Evolutionary conservation across 257 asterid species (phyloP), one percentile per base, ranked within the genome.

Genomic region (Ocimum tenuiflorum): DNA sequence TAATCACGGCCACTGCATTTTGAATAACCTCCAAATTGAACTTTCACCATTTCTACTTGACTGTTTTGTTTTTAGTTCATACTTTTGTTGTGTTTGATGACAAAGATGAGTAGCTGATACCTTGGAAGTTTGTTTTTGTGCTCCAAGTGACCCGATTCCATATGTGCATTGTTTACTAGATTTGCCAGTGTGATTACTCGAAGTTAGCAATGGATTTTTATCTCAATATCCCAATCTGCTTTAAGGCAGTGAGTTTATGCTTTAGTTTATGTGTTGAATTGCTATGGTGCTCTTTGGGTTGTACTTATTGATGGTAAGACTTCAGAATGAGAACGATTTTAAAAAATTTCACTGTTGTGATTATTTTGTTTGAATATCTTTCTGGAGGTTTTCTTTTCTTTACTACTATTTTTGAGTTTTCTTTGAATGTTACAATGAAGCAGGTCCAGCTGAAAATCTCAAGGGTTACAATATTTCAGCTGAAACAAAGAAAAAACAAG

Each of bases 381-480:
- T 55, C 13, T 23, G 46, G 36, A 17, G 23, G 6, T 38, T 64
- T 14, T 31, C 61, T 38, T 64, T 14, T 31, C 61, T 20, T 53
- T 15, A 17, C 4, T 10, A 29, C 7, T 4, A 11, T 48, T 23
- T 78, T 67, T 72, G 82, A 68, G 54, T 56, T 65, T 39, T 71
- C 68, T 20, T 42, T 54, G 24, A 63, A 31, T 63, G 63, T 56
- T 52, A 29, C 68, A 42, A 74, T 60, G 82, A 61, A 64, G 48
- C 67, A 56, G 74, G 69, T 15, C 14, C 71, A 69, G 46, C 54
- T 71, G 80, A 80, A 50, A 82, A 50, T 70, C 60, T 63, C 36
- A 75, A 60, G 72, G 80, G 57, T 24, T 71, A 56, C 42, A 77
- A 52, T 47, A 58, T 63, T 69, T 75, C 88, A 66, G 71, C 38